Base-by-base conservation (phyloP, 108 stramenopile genomes). In the Fragilariopsis cylindrus region DNA sequence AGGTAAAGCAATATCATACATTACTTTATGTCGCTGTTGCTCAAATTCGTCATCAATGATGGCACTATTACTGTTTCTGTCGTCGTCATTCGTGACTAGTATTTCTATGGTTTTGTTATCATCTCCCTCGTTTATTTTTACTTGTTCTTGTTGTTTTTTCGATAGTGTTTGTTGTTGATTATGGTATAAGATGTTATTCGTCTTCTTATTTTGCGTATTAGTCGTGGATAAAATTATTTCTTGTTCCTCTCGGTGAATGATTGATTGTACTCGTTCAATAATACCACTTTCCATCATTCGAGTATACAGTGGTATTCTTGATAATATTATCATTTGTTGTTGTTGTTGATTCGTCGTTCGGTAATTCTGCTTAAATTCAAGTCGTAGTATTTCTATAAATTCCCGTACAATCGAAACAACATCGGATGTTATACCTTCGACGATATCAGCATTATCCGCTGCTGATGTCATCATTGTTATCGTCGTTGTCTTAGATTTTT, bases 361-460 rank as follows among this genome's bases (percentile, higher is more conserved):
- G 30, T 6, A 2, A 18, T 16, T 6, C 15, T 9, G 21, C 5
- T 48, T 65, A 64, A 76, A 76, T 48, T 62, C 76, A 18, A 41
- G 41, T 49, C 76, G 65, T 42, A 76, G 53, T n/a, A 39, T 60
- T 47, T 69, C 76, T 16, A 76, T 53, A 53, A 76, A 70, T 5
- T 49, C 30, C 21, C 57, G 19, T 5, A 76, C 62, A 7, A 45
- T 9, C 42, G 62, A 63, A 43, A 63, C 39, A 41, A 5, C 8
- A 63, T 63, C 62, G n/a, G 62, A 41, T 9, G 43, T 44, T 44
- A 63, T 12, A 4, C 4, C 0, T 41, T 63, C 62, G 43, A 43
- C 62, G 7, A 44, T 11, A n/a, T 12, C 21, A 63, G 62, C 62
- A 63, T 63, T 30, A 30, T 30, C 30, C 30, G 30, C 30, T 30